Percentiles rank a stretch among this genome's conserved stretches.
Evolutionary conservation across 75 land plant species (phyloP).

Genomic region (Picea sitchensis): DNA sequence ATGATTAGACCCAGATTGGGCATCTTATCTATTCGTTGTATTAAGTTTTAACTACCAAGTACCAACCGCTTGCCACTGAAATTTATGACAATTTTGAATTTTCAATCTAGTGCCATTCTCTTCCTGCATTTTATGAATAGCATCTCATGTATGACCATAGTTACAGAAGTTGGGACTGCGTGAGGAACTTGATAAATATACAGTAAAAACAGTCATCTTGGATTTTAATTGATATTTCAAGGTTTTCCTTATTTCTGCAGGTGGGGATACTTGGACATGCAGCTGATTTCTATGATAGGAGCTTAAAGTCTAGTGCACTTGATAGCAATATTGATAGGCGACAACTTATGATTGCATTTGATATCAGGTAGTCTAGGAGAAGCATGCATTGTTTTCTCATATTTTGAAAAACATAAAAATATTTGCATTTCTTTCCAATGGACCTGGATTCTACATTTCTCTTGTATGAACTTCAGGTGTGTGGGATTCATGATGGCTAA

Average conservation of each 20-base stretch:
- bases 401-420: not conserved
- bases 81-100: not conserved
- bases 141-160: not conserved
- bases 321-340: conserved; percentile 49
- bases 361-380: conserved; percentile 63
- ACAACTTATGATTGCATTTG: conserved; percentile 86
- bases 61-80: not conserved
- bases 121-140: not conserved
- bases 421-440: not conserved
- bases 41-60: not conserved
- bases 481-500: conserved; percentile 92
- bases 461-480: conserved; percentile 41
- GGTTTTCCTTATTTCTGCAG: conserved; percentile 23
- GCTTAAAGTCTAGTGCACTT: conserved; percentile 12
- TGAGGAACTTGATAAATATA: not conserved
- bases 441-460: not conserved
- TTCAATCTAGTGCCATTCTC: not conserved
- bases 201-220: not conserved
- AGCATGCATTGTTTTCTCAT: not conserved
- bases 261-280: conserved; percentile 93
- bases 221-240: not conserved
- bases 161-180: not conserved
- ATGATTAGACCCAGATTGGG: not conserved
- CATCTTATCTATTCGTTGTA: not conserved
- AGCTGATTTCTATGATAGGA: conserved; percentile 57